Base-by-base conservation (phyloP, 306 rosid genomes). In the Macrotyloma uniflorum region DNA sequence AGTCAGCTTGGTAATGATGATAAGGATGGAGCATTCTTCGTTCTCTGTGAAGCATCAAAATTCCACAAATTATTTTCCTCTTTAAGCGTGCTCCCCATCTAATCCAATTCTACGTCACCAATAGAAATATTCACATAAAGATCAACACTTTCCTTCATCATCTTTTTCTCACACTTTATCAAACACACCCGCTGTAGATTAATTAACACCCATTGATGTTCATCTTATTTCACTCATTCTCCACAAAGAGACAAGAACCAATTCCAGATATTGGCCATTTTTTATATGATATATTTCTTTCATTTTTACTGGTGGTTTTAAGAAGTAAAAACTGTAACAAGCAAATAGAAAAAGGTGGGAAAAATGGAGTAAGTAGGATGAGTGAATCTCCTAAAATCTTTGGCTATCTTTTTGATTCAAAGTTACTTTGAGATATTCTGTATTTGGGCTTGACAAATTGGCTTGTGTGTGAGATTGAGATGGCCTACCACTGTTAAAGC, bases 401-500 rank as follows among this genome's bases (percentile, higher is more conserved):
- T 30, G 19, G 74, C 10, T 20, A 26, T 58, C 78, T 26, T 33
- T 67, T 57, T 51, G 42, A 84, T 61, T 36, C 26, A 69, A 70
- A 40, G 54, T 83, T 51, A 4, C 58, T 63, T 49, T 4, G 53
- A 64, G 76, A 76, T 51, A 80, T 75, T 75, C 71, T 24, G 59
- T 36, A 47, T 12, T 64, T 64, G 40, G 18, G 66, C 11, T 70
- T 82, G 62, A 58, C 76, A 67, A 74, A 9, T 55, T 66, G 64
- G 77, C 64, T n/a, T 13, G 30, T 76, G 74, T 5, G 65, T 46
- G 63, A 74, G 75, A 75, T 53, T 51, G 62, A 32, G 42, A 80
- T 47, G 84, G 67, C 80, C 74, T 49, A 42, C 82, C 74, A 19
- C 62, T 58, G 7, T 11, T 10, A 69, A 75, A 82, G 33, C 40